A percentile compares a stretch with the other conserved stretches of the same genome.
These are phyloP conservation scores for Moesziomyces sp. DNA, from an alignment of 1,284 basidiomycete species.

Conservation along the genomic window DNA sequence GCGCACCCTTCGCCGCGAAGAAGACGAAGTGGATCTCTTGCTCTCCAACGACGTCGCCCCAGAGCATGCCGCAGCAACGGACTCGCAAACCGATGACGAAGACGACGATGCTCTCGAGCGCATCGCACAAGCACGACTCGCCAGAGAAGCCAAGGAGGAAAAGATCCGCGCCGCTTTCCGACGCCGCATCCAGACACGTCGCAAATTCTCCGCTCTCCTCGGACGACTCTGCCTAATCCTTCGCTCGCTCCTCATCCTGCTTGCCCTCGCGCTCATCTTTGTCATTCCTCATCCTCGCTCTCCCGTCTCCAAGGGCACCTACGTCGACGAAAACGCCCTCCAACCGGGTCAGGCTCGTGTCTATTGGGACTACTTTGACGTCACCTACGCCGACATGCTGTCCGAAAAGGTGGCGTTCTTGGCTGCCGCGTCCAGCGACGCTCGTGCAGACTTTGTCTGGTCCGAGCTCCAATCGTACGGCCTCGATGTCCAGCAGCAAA, in stretches of 20 bases:
- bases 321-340: constrained; percentile 67
- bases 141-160: constrained; percentile 20
- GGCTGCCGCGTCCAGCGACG: constrained; percentile 12
- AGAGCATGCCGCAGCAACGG: neutral
- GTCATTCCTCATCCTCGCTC: constrained; percentile 51
- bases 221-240: constrained; percentile 19
- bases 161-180: constrained; percentile 28
- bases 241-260: constrained; percentile 24
- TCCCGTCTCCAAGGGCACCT: constrained; percentile 58
- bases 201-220: constrained; percentile 16
- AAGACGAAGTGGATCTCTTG: constrained; percentile 32
- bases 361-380: constrained; percentile 58
- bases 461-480: constrained; percentile 53
- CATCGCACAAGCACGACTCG: constrained; percentile 13
- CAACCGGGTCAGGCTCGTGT: constrained; percentile 58
- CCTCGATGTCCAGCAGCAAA: constrained; percentile 38
- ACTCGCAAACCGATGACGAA: constrained; percentile 1
- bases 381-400: constrained; percentile 53
- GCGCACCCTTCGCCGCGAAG: constrained; percentile 4
- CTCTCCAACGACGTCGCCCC: constrained; percentile 9
- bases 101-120: constrained; percentile 17
- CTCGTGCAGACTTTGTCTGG: constrained; percentile 45
- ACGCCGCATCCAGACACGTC: constrained; percentile 37
- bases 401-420: constrained; percentile 38
- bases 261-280: constrained; percentile 40